phyloP scores from a whole-genome alignment of 2,329 filamentous ascomycete species.

The Botrytis fragariae region DNA sequence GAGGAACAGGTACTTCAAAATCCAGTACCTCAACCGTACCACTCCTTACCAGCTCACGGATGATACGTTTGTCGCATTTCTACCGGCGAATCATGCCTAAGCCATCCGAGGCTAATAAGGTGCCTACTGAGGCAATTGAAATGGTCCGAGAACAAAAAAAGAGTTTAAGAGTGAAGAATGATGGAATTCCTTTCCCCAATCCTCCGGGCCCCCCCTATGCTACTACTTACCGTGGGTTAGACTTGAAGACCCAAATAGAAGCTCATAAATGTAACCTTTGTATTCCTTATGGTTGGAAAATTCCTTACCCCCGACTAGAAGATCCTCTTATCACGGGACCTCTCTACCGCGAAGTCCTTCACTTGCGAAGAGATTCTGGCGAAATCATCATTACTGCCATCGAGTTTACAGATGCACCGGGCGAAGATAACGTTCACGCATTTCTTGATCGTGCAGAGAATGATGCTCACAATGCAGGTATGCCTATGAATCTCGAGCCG shows the following conservation, averaged over 20 bases:
- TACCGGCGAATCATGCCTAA: too few species aligned
- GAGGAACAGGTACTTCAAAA: not conserved
- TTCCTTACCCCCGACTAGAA: not conserved
- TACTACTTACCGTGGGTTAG: not conserved
- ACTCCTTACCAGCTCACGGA: not conserved
- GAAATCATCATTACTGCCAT: not conserved
- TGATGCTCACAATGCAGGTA: not conserved
- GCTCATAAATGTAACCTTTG: not conserved
- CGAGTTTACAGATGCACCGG: not conserved
- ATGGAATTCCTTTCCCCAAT: not conserved
- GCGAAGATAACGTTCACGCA: not conserved
- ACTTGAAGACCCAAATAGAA: not conserved
- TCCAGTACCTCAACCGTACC: not conserved
- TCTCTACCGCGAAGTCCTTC: not conserved
- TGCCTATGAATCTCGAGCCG: not conserved
- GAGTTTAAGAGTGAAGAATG: too few species aligned
- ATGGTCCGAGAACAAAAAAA: not conserved
- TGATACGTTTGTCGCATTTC: not conserved
- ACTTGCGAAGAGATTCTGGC: not conserved
- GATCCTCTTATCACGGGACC: not conserved
- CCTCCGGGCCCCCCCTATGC: not conserved
- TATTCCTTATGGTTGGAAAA: not conserved
- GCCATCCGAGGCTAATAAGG: not conserved
- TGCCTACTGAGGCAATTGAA: not conserved
- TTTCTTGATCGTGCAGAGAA: conserved; percentile 5